A percentile compares a stretch with the other conserved stretches of the same genome.
phyloP scores from a whole-genome alignment of 2,329 filamentous ascomycete genomes.

The Graphilbum sp. region DNA sequence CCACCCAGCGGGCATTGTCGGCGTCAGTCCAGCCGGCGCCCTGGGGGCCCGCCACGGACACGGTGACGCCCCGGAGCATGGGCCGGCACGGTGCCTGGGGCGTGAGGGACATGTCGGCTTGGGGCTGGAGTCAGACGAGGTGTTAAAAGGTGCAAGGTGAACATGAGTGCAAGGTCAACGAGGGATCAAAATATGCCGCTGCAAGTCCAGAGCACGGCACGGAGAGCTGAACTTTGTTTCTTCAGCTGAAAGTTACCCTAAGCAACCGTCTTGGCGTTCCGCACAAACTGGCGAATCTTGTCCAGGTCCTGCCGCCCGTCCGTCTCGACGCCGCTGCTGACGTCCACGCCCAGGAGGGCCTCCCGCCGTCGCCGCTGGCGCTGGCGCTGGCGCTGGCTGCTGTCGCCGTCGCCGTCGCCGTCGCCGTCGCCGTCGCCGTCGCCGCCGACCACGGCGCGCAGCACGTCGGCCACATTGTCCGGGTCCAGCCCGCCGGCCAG shows the following conservation, averaged over 20 bases:
- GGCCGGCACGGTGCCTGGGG: too few relatives aligned
- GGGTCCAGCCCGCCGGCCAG: conserved; percentile 75
- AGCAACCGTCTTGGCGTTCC: conserved; percentile 61
- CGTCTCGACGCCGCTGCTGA: conserved; percentile 85
- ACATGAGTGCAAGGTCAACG: too few relatives aligned
- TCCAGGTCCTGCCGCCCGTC: conserved; percentile 64
- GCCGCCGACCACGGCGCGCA: conserved; percentile 45
- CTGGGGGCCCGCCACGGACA: conserved; percentile 44
- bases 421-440: too few relatives aligned
- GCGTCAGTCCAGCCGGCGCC: conserved; percentile 27
- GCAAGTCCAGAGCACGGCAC: too few relatives aligned
- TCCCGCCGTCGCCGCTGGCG: background rate
- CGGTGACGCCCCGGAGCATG: conserved; percentile 11
- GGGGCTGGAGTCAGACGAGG: too few relatives aligned
- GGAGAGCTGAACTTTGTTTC: too few relatives aligned
- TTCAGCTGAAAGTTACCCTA: too few relatives aligned
- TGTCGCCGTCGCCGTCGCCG: too few relatives aligned
- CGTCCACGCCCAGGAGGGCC: conserved; percentile 56
- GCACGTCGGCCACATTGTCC: conserved; percentile 54
- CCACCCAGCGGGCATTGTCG: conserved; percentile 51
- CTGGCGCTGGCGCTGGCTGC: too few relatives aligned
- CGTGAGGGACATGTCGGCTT: too few relatives aligned
- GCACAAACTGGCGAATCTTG: conserved; percentile 69
- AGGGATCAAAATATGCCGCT: too few relatives aligned
- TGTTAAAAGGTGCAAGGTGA: too few relatives aligned